phyloP scores from a whole-genome alignment of 1,284 basidiomycete species.

The Stereum hirsutum region DNA sequence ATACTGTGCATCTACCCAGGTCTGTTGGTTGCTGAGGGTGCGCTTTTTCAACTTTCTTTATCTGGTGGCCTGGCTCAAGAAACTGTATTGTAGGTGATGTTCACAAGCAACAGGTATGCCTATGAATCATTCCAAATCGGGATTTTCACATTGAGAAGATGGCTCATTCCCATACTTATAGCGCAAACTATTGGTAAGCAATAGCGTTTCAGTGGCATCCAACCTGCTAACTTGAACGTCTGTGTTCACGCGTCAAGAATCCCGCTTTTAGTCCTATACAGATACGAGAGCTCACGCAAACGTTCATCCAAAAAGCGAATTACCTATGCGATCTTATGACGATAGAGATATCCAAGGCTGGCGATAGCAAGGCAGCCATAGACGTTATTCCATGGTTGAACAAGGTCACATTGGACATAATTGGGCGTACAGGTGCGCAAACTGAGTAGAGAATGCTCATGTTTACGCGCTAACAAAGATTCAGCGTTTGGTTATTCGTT shows the following conservation, averaged over 20 bases:
- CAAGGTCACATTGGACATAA: slow-evolving; percentile 38
- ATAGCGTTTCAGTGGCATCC: neutral
- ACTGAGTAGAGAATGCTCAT: neutral
- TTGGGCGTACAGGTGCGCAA: slow-evolving; percentile 21
- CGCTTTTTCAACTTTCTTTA: no score
- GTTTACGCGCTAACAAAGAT: neutral
- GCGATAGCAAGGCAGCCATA: slow-evolving; percentile 15
- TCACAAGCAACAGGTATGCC: slow-evolving; percentile 39
- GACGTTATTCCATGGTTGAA: slow-evolving; percentile 34
- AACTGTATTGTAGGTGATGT: slow-evolving; percentile 21
- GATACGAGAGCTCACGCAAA: slow-evolving; percentile 21
- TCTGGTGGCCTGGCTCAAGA: no score
- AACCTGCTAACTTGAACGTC: slow-evolving; percentile 1
- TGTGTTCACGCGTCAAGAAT: slow-evolving; percentile 12
- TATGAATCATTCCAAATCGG: no score
- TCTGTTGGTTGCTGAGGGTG: no score
- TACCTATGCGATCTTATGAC: slow-evolving; percentile 19
- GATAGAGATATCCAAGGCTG: slow-evolving; percentile 6
- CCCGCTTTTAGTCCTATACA: slow-evolving; percentile 26
- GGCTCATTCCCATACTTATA: slow-evolving; percentile 6
- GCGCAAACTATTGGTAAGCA: slow-evolving; percentile 24
- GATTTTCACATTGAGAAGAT: neutral
- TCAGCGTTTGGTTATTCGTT: slow-evolving; percentile 45
- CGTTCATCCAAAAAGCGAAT: slow-evolving; percentile 21
- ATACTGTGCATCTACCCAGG: no score